Conservation (phyloP, 768 basidiomycete species). For the Cystofilobasidium capitatum region DNA sequence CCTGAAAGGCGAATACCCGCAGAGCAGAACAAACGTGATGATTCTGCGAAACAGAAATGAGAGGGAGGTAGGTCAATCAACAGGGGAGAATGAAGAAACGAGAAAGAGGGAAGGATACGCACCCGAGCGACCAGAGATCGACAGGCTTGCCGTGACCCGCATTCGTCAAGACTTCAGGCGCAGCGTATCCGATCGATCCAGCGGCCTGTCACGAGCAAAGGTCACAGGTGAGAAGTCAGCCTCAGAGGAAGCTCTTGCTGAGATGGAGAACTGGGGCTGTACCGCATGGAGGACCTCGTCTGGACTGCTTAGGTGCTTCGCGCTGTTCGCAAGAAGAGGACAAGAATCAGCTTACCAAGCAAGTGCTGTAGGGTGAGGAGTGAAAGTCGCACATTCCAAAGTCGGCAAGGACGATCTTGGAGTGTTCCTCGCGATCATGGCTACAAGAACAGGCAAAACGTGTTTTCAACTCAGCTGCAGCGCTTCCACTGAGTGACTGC, state of each 20-base stretch:
- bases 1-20: slow-evolving; percentile 91
- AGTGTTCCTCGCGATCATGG: slow-evolving; percentile 43
- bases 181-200: slow-evolving; percentile 62
- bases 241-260: not conserved
- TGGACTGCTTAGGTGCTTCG: slow-evolving; percentile 66
- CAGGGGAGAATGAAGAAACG: not conserved
- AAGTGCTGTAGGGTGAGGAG: not conserved
- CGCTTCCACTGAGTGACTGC: too few species aligned
- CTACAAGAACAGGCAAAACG: not conserved
- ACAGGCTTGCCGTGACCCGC: slow-evolving; percentile 84
- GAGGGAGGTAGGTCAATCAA: slow-evolving; percentile 2
- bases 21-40: slow-evolving; percentile 88
- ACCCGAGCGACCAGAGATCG: slow-evolving; percentile 92
- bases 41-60: slow-evolving; percentile 46
- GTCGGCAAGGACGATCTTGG: slow-evolving; percentile 89
- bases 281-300: slow-evolving; percentile 52
- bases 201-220: slow-evolving; percentile 8
- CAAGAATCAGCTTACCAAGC: not conserved
- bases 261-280: not conserved
- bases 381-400: slow-evolving; percentile 75
- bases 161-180: slow-evolving; percentile 64
- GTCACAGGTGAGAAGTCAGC: not conserved
- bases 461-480: not conserved
- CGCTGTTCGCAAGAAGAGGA: slow-evolving; percentile 45
- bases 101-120: slow-evolving; percentile 31